Conservation (phyloP, 2,329 filamentous ascomycete genomes). For the Colletotrichum sp. region DNA sequence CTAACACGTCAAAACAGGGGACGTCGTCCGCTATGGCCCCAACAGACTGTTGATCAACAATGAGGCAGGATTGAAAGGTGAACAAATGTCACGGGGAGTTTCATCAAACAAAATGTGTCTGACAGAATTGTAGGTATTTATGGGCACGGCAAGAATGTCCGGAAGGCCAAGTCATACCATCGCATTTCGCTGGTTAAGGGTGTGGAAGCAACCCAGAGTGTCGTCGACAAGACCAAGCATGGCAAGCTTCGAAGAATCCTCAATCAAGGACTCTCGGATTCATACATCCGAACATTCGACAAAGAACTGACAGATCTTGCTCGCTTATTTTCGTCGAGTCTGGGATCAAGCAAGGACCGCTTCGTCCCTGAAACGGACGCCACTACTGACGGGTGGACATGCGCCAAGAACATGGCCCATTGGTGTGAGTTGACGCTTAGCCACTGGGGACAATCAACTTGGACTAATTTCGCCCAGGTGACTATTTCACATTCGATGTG, state of each 20-base stretch:
- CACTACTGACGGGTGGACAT: background rate
- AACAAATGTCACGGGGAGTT: background rate
- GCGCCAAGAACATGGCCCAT: background rate
- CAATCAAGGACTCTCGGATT: slow-evolving; percentile 6
- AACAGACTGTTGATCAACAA: background rate
- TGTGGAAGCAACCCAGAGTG: slow-evolving; percentile 1
- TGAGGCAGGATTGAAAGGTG: background rate
- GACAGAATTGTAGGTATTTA: background rate
- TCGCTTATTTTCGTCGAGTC: background rate
- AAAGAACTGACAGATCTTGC: background rate
- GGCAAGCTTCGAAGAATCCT: slow-evolving; percentile 3
- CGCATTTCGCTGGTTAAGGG: background rate
- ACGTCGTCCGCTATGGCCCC: slow-evolving; percentile 2
- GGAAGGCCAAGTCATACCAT: background rate
- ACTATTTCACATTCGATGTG: slow-evolving; percentile 6
- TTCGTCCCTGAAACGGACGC: background rate
- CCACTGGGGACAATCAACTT: background rate
- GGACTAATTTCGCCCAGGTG: background rate
- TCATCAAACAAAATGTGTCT: background rate
- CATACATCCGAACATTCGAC: background rate
- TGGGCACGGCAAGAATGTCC: background rate
- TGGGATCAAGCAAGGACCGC: background rate
- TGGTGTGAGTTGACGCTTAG: background rate
- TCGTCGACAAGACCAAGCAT: slow-evolving; percentile 6
- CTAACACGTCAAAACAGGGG: background rate